Percentiles rank a stretch among this genome's conserved stretches.
phyloP scores from a whole-genome alignment of 805 yeast species.

The Yarrowia phangngaensis region DNA sequence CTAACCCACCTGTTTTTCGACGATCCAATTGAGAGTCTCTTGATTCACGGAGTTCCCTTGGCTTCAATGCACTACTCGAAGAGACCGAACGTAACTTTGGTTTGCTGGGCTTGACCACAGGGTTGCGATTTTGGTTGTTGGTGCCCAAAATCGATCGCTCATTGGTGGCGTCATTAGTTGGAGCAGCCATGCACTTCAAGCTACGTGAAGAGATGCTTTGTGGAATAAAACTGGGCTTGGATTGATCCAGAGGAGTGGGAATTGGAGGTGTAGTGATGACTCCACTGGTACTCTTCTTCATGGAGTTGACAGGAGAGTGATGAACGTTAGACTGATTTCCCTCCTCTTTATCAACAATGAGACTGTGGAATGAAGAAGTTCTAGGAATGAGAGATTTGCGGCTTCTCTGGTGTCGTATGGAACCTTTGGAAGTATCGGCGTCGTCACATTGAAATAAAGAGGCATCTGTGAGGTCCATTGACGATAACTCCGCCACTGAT shows the following conservation, averaged over 20 bases:
- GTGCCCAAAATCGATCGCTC: too few relatives aligned
- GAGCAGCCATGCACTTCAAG: conserved; percentile 6
- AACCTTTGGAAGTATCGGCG: conserved; percentile 14
- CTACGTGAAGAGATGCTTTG: conserved; percentile 19
- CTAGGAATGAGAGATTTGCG: conserved; percentile 22
- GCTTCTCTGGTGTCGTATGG: conserved; percentile 13
- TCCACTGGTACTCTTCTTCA: conserved; percentile 7
- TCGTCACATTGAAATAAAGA: conserved; percentile 23
- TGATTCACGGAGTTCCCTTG: conserved; percentile 1
- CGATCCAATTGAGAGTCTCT: conserved; percentile 9
- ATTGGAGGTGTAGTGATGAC: conserved; percentile 10
- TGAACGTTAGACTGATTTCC: background rate
- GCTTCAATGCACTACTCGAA: background rate
- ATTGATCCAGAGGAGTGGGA: conserved; percentile 2
- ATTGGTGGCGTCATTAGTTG: too few relatives aligned
- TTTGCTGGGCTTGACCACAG: background rate
- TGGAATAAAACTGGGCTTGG: conserved; percentile 6
- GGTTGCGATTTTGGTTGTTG: conserved; percentile 20
- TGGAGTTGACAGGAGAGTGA: background rate
- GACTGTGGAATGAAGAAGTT: conserved; percentile 6
- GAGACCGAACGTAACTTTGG: conserved; percentile 12
- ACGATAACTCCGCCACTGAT: conserved; percentile 16
- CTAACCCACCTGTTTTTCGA: conserved; percentile 11
- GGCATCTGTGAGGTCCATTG: conserved; percentile 21
- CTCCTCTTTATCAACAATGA: conserved; percentile 16